Conservation (phyloP, 225 moss, liverwort and hornwort genomes). For the Marchantia paleacea region DNA sequence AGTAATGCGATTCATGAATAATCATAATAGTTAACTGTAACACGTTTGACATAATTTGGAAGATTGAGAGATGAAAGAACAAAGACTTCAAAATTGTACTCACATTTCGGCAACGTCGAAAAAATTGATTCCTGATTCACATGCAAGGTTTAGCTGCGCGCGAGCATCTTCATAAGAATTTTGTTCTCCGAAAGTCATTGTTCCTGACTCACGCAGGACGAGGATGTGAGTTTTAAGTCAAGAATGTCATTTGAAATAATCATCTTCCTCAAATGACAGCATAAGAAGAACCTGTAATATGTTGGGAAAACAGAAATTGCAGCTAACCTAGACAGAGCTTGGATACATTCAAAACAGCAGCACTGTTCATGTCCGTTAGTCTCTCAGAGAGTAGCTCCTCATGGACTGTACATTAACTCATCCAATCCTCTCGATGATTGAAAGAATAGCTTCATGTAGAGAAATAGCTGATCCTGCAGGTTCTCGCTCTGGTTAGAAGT, state of each 20-base stretch:
- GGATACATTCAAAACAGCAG: conserved; percentile 47
- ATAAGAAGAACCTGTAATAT: not conserved
- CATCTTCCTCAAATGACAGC: not conserved
- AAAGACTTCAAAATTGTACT: conserved; percentile 9
- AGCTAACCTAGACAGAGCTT: conserved; percentile 62
- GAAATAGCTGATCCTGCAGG: too few relatives aligned
- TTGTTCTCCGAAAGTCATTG: conserved; percentile 81
- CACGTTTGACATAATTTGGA: too few relatives aligned
- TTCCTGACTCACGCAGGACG: conserved; percentile 37
- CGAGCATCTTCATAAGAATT: conserved; percentile 61
- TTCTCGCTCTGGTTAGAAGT: too few relatives aligned
- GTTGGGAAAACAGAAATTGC: not conserved
- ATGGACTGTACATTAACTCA: too few relatives aligned
- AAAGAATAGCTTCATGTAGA: too few relatives aligned
- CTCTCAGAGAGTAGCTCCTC: not conserved
- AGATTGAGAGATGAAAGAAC: too few relatives aligned
- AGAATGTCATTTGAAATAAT: not conserved
- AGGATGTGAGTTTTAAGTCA: not conserved
- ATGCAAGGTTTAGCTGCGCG: conserved; percentile 62
- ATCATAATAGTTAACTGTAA: too few relatives aligned
- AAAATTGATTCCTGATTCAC: conserved; percentile 67
- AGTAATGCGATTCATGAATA: too few relatives aligned
- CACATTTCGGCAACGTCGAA: conserved; percentile 81
- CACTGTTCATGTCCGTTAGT: not conserved
- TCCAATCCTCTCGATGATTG: too few relatives aligned